phyloP scores from a whole-genome alignment of 805 yeast species.

The Saccharomycopsis sp. region DNA sequence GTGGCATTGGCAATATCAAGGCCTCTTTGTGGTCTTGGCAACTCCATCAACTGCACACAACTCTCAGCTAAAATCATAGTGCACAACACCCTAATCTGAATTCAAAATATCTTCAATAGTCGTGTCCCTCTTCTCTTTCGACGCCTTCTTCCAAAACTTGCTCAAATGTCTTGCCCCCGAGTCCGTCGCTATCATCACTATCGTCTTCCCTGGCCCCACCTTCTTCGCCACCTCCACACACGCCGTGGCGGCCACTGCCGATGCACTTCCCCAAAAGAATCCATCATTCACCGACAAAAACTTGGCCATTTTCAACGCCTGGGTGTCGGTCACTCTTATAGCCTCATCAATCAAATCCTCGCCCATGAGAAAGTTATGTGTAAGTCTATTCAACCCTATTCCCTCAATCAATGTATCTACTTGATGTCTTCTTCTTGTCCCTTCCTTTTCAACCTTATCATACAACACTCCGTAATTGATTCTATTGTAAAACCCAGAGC shows the following conservation, averaged over 20 bases:
- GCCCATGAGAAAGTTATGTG: slow-evolving; percentile 72
- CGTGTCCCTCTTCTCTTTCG: slow-evolving; percentile 28
- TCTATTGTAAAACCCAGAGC: slow-evolving; percentile 83
- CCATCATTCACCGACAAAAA: slow-evolving; percentile 79
- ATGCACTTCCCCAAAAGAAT: slow-evolving; percentile 82
- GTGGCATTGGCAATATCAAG: too few species aligned
- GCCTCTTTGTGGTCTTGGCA: too few species aligned
- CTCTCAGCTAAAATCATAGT: too few species aligned
- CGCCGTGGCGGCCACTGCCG: slow-evolving; percentile 93
- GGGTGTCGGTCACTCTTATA: slow-evolving; percentile 66
- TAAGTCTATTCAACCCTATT: slow-evolving; percentile 81
- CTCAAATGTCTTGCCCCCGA: slow-evolving; percentile 86
- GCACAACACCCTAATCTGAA: neutral
- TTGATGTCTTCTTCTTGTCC: slow-evolving; percentile 90
- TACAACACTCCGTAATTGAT: slow-evolving; percentile 92
- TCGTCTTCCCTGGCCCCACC: slow-evolving; percentile 48
- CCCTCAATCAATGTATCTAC: slow-evolving; percentile 95
- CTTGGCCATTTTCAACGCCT: slow-evolving; percentile 86
- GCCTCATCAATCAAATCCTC: slow-evolving; percentile 71
- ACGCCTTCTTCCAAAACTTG: slow-evolving; percentile 82
- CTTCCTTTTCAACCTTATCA: slow-evolving; percentile 82
- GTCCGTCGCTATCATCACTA: slow-evolving; percentile 87
- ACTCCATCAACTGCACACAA: too few species aligned
- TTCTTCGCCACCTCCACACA: slow-evolving; percentile 54
- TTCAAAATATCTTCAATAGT: slow-evolving; percentile 31